Conservation (phyloP, 2,329 filamentous ascomycete species). For the Calonectria multiphialidica region DNA sequence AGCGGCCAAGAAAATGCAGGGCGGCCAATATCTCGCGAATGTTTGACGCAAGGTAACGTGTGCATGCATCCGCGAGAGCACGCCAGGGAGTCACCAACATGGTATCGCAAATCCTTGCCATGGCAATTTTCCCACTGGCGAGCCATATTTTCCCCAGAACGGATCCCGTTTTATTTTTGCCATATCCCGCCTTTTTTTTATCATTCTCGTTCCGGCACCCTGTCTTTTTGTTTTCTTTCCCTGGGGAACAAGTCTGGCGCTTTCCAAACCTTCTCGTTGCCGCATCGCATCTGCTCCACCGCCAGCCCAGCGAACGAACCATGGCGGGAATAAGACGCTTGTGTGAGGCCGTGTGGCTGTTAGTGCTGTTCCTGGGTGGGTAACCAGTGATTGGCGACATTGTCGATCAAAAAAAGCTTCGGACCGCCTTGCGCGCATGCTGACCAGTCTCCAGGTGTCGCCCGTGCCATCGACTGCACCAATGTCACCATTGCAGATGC, state of each 20-base stretch:
- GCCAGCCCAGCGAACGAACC: not conserved
- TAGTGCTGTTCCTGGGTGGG: conserved; percentile 9
- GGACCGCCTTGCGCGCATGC: not conserved
- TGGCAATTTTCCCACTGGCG: not conserved
- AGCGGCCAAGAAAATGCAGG: not conserved
- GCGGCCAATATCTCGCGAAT: conserved; percentile 5
- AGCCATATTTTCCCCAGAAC: conserved; percentile 5
- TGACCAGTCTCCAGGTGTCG: not conserved
- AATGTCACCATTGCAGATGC: conserved; percentile 29
- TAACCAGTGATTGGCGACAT: not conserved
- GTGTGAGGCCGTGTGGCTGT: conserved; percentile 7
- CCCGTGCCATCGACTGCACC: conserved; percentile 12
- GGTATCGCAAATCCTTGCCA: not conserved
- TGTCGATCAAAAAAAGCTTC: not conserved
- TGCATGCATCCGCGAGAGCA: not conserved
- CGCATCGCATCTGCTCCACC: not conserved
- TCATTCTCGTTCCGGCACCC: not conserved
- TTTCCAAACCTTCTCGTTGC: not conserved
- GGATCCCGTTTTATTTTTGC: not conserved
- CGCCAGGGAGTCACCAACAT: not conserved
- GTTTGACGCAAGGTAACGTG: not conserved
- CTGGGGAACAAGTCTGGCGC: not conserved
- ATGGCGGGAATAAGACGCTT: conserved; percentile 7
- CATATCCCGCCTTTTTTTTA: not conserved
- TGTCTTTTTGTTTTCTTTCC: not conserved